phyloP scores from a whole-genome alignment of 306 rosid species.

The Pterocarpus macrocarpus region DNA sequence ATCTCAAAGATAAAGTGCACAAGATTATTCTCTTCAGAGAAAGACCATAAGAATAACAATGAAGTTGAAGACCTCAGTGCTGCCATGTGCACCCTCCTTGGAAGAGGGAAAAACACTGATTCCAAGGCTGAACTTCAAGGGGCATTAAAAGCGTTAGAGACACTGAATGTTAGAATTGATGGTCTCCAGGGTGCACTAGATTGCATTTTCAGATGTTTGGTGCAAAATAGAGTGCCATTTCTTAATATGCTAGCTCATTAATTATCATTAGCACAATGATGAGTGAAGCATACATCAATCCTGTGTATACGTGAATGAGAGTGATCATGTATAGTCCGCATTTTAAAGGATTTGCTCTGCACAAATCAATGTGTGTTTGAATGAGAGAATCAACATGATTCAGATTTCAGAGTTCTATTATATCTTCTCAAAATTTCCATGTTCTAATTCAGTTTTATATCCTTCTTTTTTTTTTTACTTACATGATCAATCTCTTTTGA shows the following conservation, averaged over 20 bases:
- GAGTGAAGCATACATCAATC: neutral
- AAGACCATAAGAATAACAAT: conserved; percentile 48
- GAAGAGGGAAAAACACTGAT: conserved; percentile 32
- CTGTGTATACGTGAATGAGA: conserved; percentile 38
- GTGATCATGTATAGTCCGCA: conserved; percentile 41
- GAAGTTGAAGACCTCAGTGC: conserved; percentile 48
- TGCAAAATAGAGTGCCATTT: conserved; percentile 76
- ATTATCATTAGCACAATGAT: conserved; percentile 23
- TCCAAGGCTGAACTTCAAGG: conserved; percentile 44
- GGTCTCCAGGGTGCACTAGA: conserved; percentile 52
- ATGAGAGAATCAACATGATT: conserved; percentile 39
- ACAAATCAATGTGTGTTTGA: conserved; percentile 43
- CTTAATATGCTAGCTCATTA: conserved; percentile 68
- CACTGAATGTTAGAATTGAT: conserved; percentile 52
- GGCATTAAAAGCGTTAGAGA: conserved; percentile 55
- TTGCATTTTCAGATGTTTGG: conserved; percentile 65
- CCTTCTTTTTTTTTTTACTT: no score
- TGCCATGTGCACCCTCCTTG: no score
- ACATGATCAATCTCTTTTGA: neutral
- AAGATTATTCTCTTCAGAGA: conserved; percentile 54
- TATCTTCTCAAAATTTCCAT: conserved; percentile 8
- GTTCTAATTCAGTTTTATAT: neutral
- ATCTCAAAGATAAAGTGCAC: conserved; percentile 58
- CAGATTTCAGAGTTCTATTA: neutral
- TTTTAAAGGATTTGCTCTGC: conserved; percentile 56